Percentiles rank a stretch among this genome's conserved stretches.
These are phyloP conservation scores for Passiflora organensis DNA, from an alignment of 345 rosid genomes.

Conservation along the genomic window DNA sequence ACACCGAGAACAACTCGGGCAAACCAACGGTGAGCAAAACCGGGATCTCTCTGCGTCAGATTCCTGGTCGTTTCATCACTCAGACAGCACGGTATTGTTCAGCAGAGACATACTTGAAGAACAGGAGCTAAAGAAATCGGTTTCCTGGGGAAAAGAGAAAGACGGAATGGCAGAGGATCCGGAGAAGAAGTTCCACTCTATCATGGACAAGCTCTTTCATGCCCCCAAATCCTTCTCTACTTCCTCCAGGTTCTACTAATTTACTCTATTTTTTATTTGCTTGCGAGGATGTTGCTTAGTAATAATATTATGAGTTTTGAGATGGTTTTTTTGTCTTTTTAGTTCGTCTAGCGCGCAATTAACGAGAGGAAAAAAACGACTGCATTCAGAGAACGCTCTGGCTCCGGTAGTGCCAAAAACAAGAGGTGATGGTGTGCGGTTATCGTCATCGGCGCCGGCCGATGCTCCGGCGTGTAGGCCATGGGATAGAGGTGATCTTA, in stretches of 20 bases:
- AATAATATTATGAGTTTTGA: too few relatives aligned
- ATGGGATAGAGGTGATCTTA: constrained; percentile 87
- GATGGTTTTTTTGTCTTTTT: background rate
- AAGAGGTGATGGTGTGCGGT: constrained; percentile 4
- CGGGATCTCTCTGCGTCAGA: too few relatives aligned
- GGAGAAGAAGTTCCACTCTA: constrained; percentile 75
- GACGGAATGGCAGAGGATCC: constrained; percentile 54
- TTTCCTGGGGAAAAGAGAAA: too few relatives aligned
- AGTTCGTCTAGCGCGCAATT: constrained; percentile 37
- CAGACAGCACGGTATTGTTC: too few relatives aligned
- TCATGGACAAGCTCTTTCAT: constrained; percentile 81
- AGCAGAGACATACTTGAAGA: too few relatives aligned
- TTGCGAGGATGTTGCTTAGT: background rate
- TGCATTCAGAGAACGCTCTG: constrained; percentile 41
- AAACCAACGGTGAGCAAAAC: too few relatives aligned
- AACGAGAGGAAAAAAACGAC: constrained; percentile 57
- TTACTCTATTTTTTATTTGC: background rate
- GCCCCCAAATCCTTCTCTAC: constrained; percentile 35
- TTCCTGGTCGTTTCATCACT: too few relatives aligned
- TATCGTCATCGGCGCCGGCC: constrained; percentile 18
- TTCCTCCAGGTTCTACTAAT: constrained; percentile 39
- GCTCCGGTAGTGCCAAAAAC: constrained; percentile 46
- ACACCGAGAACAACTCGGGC: too few relatives aligned
- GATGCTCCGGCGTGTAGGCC: constrained; percentile 69
- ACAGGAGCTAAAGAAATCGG: too few relatives aligned